Evolutionary conservation across 1,139 yeast genomes (phyloP).

Genomic region (Yamadazyma friedrichii): DNA sequence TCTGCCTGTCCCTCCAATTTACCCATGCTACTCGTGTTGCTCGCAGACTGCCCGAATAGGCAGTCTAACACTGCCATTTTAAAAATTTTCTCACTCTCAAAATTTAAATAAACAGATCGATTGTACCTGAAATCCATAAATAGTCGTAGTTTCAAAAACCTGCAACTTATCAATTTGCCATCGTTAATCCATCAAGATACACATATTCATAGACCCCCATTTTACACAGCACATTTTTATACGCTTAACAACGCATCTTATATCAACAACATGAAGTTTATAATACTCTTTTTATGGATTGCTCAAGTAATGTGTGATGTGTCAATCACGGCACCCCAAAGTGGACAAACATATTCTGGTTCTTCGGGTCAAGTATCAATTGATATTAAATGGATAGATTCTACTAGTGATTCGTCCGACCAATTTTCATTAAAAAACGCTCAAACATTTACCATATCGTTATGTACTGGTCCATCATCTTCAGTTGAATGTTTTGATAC

Average conservation of each 20-base stretch:
- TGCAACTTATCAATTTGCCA: too few relatives aligned
- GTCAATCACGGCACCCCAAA: constrained; percentile 48
- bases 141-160: too few relatives aligned
- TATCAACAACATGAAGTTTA: constrained; percentile 3
- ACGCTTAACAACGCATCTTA: background rate
- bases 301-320: constrained; percentile 49
- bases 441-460: constrained; percentile 46
- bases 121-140: too few relatives aligned
- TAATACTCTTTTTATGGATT: constrained; percentile 6
- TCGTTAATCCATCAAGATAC: background rate
- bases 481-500: constrained; percentile 43
- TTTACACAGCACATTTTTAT: background rate
- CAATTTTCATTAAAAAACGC: constrained; percentile 38
- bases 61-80: constrained; percentile 2
- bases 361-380: constrained; percentile 49
- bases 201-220: background rate
- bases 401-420: constrained; percentile 44
- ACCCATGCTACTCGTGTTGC: background rate
- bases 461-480: constrained; percentile 68
- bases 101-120: constrained; percentile 3
- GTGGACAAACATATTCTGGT: constrained; percentile 50
- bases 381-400: constrained; percentile 62
- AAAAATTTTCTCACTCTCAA: constrained; percentile 2
- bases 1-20: background rate
- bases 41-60: background rate